Percentiles rank a stretch among this genome's conserved stretches.
Evolutionary conservation across 2,329 filamentous ascomycete species (phyloP).

Genomic region (Proliferodiscus dingleyae): DNA sequence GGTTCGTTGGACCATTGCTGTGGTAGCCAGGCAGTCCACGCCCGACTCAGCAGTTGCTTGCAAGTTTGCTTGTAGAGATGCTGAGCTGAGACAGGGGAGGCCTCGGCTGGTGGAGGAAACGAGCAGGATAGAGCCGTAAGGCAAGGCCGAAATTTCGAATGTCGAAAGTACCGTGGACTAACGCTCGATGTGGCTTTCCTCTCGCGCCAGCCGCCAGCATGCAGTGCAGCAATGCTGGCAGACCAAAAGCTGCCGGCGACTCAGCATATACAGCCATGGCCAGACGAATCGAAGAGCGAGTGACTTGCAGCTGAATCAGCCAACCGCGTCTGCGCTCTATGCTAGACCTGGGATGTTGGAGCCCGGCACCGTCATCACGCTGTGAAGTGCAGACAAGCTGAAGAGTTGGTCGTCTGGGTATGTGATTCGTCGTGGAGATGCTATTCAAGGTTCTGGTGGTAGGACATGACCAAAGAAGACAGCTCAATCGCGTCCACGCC

Average conservation of each 20-base stretch:
- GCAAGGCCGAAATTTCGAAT: too few relatives aligned
- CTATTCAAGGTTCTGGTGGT: neutral
- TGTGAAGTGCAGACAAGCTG: conserved; percentile 1
- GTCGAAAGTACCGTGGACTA: too few relatives aligned
- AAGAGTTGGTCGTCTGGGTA: too few relatives aligned
- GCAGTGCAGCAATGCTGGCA: too few relatives aligned
- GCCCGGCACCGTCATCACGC: neutral
- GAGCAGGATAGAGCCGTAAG: too few relatives aligned
- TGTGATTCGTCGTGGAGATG: neutral
- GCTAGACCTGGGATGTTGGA: neutral
- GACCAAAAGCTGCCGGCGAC: too few relatives aligned
- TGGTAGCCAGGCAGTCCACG: too few relatives aligned
- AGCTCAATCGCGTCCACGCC: too few relatives aligned
- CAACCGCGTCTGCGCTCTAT: neutral
- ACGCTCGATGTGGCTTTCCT: neutral
- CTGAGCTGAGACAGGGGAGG: neutral
- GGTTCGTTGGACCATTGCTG: neutral
- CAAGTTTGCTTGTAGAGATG: too few relatives aligned
- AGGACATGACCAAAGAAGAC: neutral
- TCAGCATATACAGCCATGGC: neutral
- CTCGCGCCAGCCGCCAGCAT: too few relatives aligned
- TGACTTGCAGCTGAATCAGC: neutral
- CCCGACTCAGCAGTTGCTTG: too few relatives aligned
- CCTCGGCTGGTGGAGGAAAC: neutral
- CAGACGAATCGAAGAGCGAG: neutral